Evolutionary conservation across 106 monocot species (phyloP), one percentile per base, ranked within the genome.

Genomic region (Alisma plantagoaquatica): DNA sequence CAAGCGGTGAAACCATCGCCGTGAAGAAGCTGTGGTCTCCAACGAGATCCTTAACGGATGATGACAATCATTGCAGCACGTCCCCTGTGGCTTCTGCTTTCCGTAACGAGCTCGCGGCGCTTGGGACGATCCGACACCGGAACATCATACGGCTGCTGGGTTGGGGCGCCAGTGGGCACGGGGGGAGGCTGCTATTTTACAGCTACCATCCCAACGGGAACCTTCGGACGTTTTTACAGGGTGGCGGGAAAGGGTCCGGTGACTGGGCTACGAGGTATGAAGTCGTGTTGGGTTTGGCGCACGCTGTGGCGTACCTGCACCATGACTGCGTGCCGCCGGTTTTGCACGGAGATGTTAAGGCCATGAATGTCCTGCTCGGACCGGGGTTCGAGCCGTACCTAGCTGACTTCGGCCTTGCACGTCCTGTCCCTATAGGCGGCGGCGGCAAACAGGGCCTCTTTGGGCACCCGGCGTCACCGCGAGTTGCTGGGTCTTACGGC

Each of bases 301-400:
- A 96, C 55, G 94, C 94, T 14, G 22, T 89, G 4, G 75, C 96
- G 4, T 96, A 96, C 54, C 65, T 96, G 20, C 96, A 96, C 60
- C 96, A 96, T n/a, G 96, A 96, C 45, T 96, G 96, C 56, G 73
- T 96, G 33, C 94, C 94, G 3, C 61, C 89, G 8, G 89, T 96
- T 32, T 10, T 84, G 56, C 96, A 96, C 43, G 96, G 96, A 3
- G 96, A 96, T 51, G 75, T 96, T 18, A 96, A 96, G 78, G 57
- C 84, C 43, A 85, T 89, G 96, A 96, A 96, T 59, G 87, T 96
- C 32, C 62, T 96, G 27, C 29, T 96, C 51, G 96, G 96, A 3
- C 61, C 75, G 0, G 47, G 33, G 1, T 81, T 76, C 32, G 96
- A 96, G 47, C 78, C 94, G 1, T 89, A 84, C 51, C 51, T 96